Evolutionary conservation across 2,329 filamentous ascomycete genomes (phyloP), one percentile per base, ranked within the genome.

Genomic region (Gyromitra esculenta): DNA sequence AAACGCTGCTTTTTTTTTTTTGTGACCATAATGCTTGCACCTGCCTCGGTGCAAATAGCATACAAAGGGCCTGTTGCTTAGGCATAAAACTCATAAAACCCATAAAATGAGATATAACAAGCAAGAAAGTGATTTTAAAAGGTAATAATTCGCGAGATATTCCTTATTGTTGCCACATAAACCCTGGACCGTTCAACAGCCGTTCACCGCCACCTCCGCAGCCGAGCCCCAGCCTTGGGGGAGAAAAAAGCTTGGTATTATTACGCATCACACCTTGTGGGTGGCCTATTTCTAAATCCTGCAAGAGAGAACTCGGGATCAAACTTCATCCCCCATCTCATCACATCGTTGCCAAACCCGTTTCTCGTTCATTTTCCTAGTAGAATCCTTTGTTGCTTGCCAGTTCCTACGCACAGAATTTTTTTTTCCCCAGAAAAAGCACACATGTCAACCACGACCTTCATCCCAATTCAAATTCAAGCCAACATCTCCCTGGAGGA

Each of bases 161-260:
- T 41, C 15, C 37, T n/a, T 31, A 31, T 54, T 60, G 66, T 69
- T 60, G 66, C 66, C 66, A 69, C 66, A 69, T 48, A 31, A 54
- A 9, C 11, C 39, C 62, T 35, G n/a, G 39, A 11, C 41, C 48
- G 48, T 0, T 11, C 35, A 52, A 9, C 48, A 11, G 43, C n/a
- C n/a, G 31, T 37, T 45, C 69, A 64, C 69, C 37, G 66, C 70
- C 71, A 56, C 70, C 57, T 65, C 64, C 70, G 68, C 68, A 54
- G 48, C 71, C 62, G 54, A 73, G 56, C 68, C 67, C 48, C 60
- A 73, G 37, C 31, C 52, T 66, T 31, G 41, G 18, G 41, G 18
- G 9, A 15, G 11, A 48, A 69, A 72, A 76, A 76, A 76, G 74
- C 74, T 76, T 74, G 70, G 74, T 76, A 77, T 73, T 69, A 60